Conservation (phyloP, 2,329 filamentous ascomycete genomes). For the Apiospora saccharicola region DNA sequence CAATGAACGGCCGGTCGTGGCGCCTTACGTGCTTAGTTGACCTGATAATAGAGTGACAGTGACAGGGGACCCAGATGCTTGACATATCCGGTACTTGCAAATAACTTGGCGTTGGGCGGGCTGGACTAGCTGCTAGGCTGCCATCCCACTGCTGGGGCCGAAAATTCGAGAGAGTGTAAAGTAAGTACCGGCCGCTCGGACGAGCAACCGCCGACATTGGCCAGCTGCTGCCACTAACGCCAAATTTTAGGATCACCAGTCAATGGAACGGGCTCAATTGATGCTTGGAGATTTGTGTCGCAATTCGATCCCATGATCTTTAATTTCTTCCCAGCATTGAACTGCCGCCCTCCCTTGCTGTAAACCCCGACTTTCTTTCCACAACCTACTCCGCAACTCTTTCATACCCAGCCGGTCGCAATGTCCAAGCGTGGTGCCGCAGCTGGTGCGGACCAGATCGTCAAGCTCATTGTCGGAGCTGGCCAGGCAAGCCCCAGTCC, state of each 20-base stretch:
- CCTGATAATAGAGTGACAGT: background rate
- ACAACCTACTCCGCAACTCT: background rate
- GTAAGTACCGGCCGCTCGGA: slow-evolving; percentile 15
- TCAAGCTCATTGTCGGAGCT: slow-evolving; percentile 97
- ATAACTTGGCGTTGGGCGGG: slow-evolving; percentile 15
- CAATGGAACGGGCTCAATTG: slow-evolving; percentile 1
- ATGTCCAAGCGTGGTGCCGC: slow-evolving; percentile 62
- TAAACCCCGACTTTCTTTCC: background rate
- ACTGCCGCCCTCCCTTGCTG: background rate
- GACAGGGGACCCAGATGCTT: background rate
- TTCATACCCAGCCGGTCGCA: slow-evolving; percentile 16
- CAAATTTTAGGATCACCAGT: slow-evolving; percentile 16
- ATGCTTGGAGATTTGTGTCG: background rate
- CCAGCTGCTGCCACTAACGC: slow-evolving; percentile 18
- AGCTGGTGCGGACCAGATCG: slow-evolving; percentile 71
- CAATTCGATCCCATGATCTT: background rate
- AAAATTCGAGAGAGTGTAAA: background rate
- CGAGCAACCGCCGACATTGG: slow-evolving; percentile 12
- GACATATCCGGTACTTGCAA: slow-evolving; percentile 16
- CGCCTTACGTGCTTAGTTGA: background rate
- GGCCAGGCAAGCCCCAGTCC: slow-evolving; percentile 95
- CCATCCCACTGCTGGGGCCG: background rate
- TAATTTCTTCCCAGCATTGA: background rate
- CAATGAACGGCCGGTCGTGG: too few species aligned
- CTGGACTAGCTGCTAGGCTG: background rate